phyloP scores from a whole-genome alignment of 2,329 filamentous ascomycete genomes.

The Westerdykella sp. region DNA sequence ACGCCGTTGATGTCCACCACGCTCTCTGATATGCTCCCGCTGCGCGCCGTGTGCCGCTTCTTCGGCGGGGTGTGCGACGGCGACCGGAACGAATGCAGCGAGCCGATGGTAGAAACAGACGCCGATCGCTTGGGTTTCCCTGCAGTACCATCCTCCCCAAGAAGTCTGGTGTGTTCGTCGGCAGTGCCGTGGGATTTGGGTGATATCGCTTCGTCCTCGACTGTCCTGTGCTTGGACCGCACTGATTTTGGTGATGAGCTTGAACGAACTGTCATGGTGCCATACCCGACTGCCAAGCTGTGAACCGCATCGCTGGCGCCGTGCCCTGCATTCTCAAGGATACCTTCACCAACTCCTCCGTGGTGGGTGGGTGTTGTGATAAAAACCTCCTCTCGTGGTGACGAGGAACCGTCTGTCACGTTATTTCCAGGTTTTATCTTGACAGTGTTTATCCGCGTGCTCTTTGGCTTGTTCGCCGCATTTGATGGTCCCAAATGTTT shows the following conservation, averaged over 20 bases:
- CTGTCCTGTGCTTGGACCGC: slow-evolving; percentile 9
- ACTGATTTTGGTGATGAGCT: slow-evolving; percentile 25
- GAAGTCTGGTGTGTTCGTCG: slow-evolving; percentile 12
- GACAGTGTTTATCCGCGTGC: slow-evolving; percentile 56
- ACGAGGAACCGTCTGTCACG: slow-evolving; percentile 1
- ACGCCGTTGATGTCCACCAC: slow-evolving; percentile 68
- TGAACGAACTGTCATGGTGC: slow-evolving; percentile 29
- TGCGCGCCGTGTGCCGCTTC: slow-evolving; percentile 52
- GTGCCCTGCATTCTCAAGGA: slow-evolving; percentile 49
- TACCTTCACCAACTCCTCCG: slow-evolving; percentile 49
- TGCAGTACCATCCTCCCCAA: slow-evolving; percentile 12
- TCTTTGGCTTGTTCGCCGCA: slow-evolving; percentile 53
- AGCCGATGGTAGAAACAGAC: slow-evolving; percentile 32
- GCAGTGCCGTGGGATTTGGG: slow-evolving; percentile 17
- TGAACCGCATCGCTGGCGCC: slow-evolving; percentile 61
- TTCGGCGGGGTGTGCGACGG: slow-evolving; percentile 20
- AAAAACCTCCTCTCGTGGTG: slow-evolving; percentile 15
- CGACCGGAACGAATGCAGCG: slow-evolving; percentile 22
- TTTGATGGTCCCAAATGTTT: slow-evolving; percentile 61
- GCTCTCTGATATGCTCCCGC: slow-evolving; percentile 73
- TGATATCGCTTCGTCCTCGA: slow-evolving; percentile 17
- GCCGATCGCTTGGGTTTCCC: slow-evolving; percentile 10
- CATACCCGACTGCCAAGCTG: slow-evolving; percentile 47
- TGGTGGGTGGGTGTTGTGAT: slow-evolving; percentile 35
- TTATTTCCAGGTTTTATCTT: slow-evolving; percentile 56